A percentile compares a stretch with the other conserved stretches of the same genome.
phyloP scores from a whole-genome alignment of 306 rosid species.

The Coriaria nepalensis region DNA sequence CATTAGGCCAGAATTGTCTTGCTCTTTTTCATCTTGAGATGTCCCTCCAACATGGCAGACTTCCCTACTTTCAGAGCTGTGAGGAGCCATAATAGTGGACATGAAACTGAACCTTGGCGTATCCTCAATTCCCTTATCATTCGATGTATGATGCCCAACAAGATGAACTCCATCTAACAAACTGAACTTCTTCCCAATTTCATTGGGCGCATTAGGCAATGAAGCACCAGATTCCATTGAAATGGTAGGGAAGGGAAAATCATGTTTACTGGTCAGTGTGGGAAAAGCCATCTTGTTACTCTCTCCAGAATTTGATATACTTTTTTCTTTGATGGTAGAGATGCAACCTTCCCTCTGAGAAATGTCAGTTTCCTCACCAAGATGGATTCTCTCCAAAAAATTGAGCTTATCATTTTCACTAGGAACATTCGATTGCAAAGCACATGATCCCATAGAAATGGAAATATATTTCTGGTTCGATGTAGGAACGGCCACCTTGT shows the following conservation, averaged over 20 bases:
- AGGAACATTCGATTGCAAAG: not conserved
- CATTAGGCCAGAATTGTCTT: conserved; percentile 11
- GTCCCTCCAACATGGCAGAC: conserved; percentile 11
- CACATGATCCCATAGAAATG: not conserved
- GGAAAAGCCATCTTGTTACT: no score
- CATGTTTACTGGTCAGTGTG: no score
- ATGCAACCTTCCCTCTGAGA: no score
- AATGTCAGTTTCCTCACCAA: not conserved
- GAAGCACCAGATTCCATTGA: no score
- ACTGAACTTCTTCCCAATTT: conserved; percentile 5
- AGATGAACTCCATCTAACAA: conserved; percentile 1
- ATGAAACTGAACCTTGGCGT: conserved; percentile 17
- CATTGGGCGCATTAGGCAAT: not conserved
- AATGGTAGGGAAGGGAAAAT: no score
- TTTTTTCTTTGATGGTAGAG: no score
- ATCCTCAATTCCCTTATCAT: conserved; percentile 15
- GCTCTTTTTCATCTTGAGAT: conserved; percentile 10
- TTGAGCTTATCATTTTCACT: conserved; percentile 2
- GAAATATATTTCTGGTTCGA: no score
- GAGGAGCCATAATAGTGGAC: conserved; percentile 8
- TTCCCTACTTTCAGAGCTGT: conserved; percentile 11
- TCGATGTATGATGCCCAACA: not conserved
- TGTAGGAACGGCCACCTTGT: no score
- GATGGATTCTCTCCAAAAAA: conserved; percentile 2
- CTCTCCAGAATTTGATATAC: no score